Percentiles rank a stretch among this genome's conserved stretches.
Conservation (phyloP, 805 yeast genomes). For the Wickerhamomyces bisporus region DNA sequence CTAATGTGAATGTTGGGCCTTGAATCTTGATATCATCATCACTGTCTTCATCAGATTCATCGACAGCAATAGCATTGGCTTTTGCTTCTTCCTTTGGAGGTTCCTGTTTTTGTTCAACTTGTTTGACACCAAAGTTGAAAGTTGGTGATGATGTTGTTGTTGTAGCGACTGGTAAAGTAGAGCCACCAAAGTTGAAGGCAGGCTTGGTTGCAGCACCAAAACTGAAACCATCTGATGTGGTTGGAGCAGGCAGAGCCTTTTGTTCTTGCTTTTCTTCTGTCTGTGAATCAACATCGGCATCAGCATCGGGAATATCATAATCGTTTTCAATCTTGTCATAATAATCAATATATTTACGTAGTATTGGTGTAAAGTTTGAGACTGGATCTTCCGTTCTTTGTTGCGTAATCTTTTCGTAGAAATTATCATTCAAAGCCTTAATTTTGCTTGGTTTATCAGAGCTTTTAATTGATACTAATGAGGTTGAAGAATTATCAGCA, state of each 20-base stretch:
- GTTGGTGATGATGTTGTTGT: neutral
- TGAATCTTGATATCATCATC: slow-evolving; percentile 63
- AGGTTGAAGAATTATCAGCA: neutral
- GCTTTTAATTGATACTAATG: slow-evolving; percentile 9
- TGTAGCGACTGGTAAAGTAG: no score
- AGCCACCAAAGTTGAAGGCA: slow-evolving; percentile 21
- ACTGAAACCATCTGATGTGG: slow-evolving; percentile 11
- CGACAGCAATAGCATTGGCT: slow-evolving; percentile 7
- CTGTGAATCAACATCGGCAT: slow-evolving; percentile 8
- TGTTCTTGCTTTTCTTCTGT: slow-evolving; percentile 5
- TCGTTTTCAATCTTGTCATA: slow-evolving; percentile 34
- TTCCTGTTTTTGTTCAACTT: slow-evolving; percentile 3
- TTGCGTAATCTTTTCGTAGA: slow-evolving; percentile 43
- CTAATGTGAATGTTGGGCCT: slow-evolving; percentile 62
- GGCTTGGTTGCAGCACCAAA: slow-evolving; percentile 11
- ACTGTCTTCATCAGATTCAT: slow-evolving; percentile 33
- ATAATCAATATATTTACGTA: slow-evolving; percentile 55
- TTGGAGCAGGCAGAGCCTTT: slow-evolving; percentile 17
- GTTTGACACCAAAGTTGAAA: slow-evolving; percentile 4
- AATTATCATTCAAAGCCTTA: slow-evolving; percentile 61
- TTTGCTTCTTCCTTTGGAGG: slow-evolving; percentile 12
- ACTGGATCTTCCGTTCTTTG: slow-evolving; percentile 40
- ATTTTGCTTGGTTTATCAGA: slow-evolving; percentile 41
- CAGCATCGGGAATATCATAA: slow-evolving; percentile 15
- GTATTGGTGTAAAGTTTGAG: slow-evolving; percentile 50